Conservation (phyloP, 352 stramenopile genomes). For the Hyaloperonospora brassicae region DNA sequence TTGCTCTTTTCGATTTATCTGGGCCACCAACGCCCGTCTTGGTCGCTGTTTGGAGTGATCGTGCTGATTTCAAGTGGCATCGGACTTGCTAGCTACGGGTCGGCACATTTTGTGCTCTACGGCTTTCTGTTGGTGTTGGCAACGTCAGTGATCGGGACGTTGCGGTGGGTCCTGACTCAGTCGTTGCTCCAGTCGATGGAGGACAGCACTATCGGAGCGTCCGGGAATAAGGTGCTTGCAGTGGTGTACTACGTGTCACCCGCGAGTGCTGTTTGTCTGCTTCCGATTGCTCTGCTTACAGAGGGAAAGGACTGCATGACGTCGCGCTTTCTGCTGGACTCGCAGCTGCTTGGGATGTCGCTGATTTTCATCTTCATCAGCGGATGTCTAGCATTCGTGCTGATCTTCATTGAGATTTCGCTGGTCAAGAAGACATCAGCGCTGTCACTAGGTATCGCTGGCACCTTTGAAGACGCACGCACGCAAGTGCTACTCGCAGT, state of each 20-base stretch:
- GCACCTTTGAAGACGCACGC: conserved; percentile 1
- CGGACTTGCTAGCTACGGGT: conserved; percentile 62
- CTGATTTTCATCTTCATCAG: conserved; percentile 61
- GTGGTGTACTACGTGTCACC: conserved; percentile 84
- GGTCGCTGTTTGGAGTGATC: conserved; percentile 44
- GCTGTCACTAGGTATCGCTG: conserved; percentile 68
- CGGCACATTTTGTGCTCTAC: conserved; percentile 60
- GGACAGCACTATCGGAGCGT: conserved; percentile 20
- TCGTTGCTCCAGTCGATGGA: conserved; percentile 64
- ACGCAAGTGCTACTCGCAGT: no score
- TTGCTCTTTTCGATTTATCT: conserved; percentile 75
- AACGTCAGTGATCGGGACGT: conserved; percentile 61
- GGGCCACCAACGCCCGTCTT: conserved; percentile 57
- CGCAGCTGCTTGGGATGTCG: conserved; percentile 39
- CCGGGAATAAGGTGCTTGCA: conserved; percentile 52
- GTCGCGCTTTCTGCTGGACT: conserved; percentile 55
- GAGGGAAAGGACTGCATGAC: conserved; percentile 39
- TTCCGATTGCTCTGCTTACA: conserved; percentile 56
- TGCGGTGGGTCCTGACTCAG: conserved; percentile 81
- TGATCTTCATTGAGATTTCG: conserved; percentile 79
- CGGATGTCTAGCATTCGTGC: conserved; percentile 58
- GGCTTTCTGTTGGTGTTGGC: conserved; percentile 67
- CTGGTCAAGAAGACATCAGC: conserved; percentile 79
- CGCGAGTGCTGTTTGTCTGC: conserved; percentile 51
- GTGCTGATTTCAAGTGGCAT: conserved; percentile 66